These are phyloP conservation scores for Leptoxyphium fumago DNA, from an alignment of 2,329 filamentous ascomycete species.

Conservation along the genomic window DNA sequence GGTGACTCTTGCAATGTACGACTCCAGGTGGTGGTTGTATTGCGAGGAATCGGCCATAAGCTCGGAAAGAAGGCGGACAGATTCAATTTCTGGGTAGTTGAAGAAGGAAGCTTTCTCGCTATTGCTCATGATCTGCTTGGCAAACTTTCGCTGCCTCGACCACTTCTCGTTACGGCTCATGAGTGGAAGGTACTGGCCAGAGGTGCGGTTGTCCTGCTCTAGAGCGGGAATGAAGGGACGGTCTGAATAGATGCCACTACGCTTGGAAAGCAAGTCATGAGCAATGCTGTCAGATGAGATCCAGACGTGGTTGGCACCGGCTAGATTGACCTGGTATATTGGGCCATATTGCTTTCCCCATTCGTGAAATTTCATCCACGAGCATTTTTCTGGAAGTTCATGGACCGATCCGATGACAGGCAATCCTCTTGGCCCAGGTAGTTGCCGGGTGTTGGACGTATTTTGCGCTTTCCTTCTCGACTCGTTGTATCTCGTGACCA, in stretches of 20 bases:
- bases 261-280: constrained; percentile 29
- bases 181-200: constrained; percentile 30
- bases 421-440: constrained; percentile 17
- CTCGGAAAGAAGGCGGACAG: constrained; percentile 30
- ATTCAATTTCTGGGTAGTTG: constrained; percentile 30
- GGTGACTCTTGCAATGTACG: constrained; percentile 32
- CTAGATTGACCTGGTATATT: constrained; percentile 31
- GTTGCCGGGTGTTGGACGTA: constrained; percentile 6
- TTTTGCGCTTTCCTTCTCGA: constrained; percentile 4
- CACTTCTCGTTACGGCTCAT: constrained; percentile 30
- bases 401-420: constrained; percentile 29
- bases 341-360: constrained; percentile 31
- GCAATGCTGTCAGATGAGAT: constrained; percentile 29
- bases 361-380: constrained; percentile 31
- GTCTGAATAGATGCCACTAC: constrained; percentile 32
- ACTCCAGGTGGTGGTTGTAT: constrained; percentile 31
- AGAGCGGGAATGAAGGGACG: constrained; percentile 31
- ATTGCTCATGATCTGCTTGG: constrained; percentile 30
- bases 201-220: constrained; percentile 29
- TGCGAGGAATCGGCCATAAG: constrained; percentile 27
- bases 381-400: constrained; percentile 29
- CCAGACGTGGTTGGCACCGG: constrained; percentile 32
- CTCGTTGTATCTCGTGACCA: constrained; percentile 7
- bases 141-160: constrained; percentile 30
- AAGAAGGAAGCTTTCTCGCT: constrained; percentile 27